phyloP scores from a whole-genome alignment of 306 rosid genomes.

The Corylus americana region DNA sequence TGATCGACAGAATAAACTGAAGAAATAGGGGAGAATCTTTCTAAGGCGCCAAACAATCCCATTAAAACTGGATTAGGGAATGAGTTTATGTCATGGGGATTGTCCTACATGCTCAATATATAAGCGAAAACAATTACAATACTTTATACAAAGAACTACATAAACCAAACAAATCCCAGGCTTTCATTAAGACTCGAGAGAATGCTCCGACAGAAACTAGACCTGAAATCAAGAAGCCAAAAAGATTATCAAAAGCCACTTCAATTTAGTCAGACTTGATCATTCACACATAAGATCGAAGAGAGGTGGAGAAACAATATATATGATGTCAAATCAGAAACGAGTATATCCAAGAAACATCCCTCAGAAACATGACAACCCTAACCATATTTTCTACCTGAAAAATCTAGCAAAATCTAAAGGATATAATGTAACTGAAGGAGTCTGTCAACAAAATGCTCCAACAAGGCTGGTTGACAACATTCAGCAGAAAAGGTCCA shows the following conservation, averaged over 20 bases:
- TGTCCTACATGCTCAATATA: background rate
- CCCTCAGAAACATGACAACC: background rate
- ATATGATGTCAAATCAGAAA: background rate
- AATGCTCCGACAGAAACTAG: background rate
- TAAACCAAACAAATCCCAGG: background rate
- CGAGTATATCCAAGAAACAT: background rate
- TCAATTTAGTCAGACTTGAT: background rate
- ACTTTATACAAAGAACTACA: background rate
- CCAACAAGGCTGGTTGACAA: background rate
- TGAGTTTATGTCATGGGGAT: background rate
- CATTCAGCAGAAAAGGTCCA: background rate
- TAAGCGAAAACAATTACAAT: background rate
- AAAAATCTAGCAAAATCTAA: background rate
- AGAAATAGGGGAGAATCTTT: background rate
- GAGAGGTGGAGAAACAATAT: background rate
- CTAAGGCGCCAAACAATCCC: background rate
- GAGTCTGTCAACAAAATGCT: background rate
- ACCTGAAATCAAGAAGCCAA: conserved; percentile 4
- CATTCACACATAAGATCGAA: background rate
- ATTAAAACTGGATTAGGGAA: background rate
- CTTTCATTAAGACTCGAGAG: background rate
- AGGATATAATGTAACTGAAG: background rate
- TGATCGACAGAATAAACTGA: background rate
- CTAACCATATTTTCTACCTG: background rate
- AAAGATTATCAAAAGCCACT: background rate